A percentile compares a stretch with the other conserved stretches of the same genome.
These are phyloP conservation scores for Brasilioporus rufonigricans DNA, from an alignment of 768 basidiomycete genomes.

Conservation along the genomic window DNA sequence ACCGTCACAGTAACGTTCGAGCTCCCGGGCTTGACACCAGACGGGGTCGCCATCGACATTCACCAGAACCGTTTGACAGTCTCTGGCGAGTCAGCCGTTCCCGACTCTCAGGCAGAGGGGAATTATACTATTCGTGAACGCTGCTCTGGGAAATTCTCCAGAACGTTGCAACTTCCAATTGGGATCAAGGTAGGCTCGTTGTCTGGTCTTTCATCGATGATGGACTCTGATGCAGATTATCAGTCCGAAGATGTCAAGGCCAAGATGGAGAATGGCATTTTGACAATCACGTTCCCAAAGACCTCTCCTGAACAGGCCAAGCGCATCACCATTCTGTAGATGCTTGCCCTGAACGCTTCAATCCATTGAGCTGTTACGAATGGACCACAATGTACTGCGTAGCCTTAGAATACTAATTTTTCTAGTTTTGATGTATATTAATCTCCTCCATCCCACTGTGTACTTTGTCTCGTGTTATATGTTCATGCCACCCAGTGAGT, in stretches of 20 bases:
- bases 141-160: conserved; percentile 42
- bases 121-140: conserved; percentile 46
- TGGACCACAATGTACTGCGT: too few relatives aligned
- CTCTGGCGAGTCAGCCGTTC: conserved; percentile 40
- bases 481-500: too few relatives aligned
- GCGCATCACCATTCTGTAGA: neutral
- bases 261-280: conserved; percentile 35
- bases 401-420: too few relatives aligned
- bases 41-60: conserved; percentile 46
- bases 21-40: conserved; percentile 51
- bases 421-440: too few relatives aligned
- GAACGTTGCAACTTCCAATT: conserved; percentile 44
- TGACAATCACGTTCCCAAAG: conserved; percentile 50
- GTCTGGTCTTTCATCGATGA: neutral
- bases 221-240: neutral
- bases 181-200: conserved; percentile 41
- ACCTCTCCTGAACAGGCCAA: conserved; percentile 29
- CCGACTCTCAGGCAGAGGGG: conserved; percentile 32
- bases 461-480: too few relatives aligned
- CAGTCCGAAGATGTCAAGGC: conserved; percentile 49
- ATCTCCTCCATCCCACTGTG: too few relatives aligned
- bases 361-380: too few relatives aligned
- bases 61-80: conserved; percentile 46
- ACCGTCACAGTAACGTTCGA: conserved; percentile 52
- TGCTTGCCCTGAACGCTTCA: too few relatives aligned